phyloP scores from a whole-genome alignment of 2,329 filamentous ascomycete genomes.

The Pezicula rhizophila region DNA sequence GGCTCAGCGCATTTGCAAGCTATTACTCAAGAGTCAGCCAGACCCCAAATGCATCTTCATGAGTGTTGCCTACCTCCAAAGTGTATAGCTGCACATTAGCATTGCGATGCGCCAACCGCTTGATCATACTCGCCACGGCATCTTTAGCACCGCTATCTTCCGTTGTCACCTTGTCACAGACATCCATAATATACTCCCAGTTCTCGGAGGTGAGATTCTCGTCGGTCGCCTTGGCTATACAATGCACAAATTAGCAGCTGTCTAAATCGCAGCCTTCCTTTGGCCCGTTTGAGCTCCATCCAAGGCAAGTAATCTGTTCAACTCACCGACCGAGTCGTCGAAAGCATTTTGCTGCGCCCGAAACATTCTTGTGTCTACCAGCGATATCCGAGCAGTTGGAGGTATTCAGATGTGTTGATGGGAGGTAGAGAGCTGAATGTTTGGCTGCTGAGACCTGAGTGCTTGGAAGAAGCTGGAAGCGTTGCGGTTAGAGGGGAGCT shows the following conservation, averaged over 20 bases:
- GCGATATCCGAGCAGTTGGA: no score
- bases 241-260: conserved; percentile 13
- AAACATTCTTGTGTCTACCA: conserved; percentile 38
- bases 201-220: conserved; percentile 79
- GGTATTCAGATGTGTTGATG: no score
- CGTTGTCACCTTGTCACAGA: conserved; percentile 33
- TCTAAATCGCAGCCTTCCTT: conserved; percentile 2
- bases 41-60: background rate
- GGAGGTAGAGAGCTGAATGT: no score
- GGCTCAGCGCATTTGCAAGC: conserved; percentile 66
- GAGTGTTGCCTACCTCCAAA: conserved; percentile 44
- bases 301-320: background rate
- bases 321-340: conserved; percentile 63
- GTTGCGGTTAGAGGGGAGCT: no score
- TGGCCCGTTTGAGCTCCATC: conserved; percentile 4
- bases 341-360: conserved; percentile 61
- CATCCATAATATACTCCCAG: conserved; percentile 55
- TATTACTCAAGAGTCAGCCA: conserved; percentile 25
- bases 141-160: conserved; percentile 50
- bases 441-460: no score
- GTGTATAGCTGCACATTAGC: conserved; percentile 76
- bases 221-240: conserved; percentile 76
- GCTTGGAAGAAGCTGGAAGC: no score
- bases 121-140: conserved; percentile 66
- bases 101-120: conserved; percentile 67